These are phyloP conservation scores for Arxiozyma heterogenica DNA, from an alignment of 1,139 yeast species.

Conservation along the genomic window DNA sequence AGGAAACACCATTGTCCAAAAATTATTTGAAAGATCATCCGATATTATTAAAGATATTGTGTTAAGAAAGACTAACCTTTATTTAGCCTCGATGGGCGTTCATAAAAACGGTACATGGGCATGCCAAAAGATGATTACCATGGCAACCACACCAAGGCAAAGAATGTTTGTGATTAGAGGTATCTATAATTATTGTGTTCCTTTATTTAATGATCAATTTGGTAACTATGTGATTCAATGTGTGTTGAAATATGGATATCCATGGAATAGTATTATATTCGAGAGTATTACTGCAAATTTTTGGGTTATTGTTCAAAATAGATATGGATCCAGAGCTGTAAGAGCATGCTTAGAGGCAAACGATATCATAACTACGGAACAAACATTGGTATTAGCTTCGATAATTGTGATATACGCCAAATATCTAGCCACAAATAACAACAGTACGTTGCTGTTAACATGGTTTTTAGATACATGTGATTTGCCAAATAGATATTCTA, in stretches of 20 bases:
- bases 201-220: conserved; percentile 86
- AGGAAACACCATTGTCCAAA: conserved; percentile 94
- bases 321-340: conserved; percentile 93
- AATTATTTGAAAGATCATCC: conserved; percentile 65
- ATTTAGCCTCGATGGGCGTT: conserved; percentile 81
- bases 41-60: conserved; percentile 69
- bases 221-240: conserved; percentile 96
- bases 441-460: conserved; percentile 82
- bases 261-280: conserved; percentile 82
- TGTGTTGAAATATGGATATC: conserved; percentile 79
- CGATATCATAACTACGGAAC: conserved; percentile 49
- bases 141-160: conserved; percentile 61
- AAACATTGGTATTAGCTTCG: conserved; percentile 66
- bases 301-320: conserved; percentile 72
- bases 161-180: conserved; percentile 59
- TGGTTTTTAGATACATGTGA: conserved; percentile 91
- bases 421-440: conserved; percentile 71
- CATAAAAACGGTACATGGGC: conserved; percentile 99
- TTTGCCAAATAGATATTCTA: conserved; percentile 46
- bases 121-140: conserved; percentile 86
- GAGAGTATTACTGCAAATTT: conserved; percentile 76
- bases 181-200: conserved; percentile 73
- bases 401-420: conserved; percentile 72
- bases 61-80: conserved; percentile 72
- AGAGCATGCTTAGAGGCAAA: conserved; percentile 84